phyloP scores from a whole-genome alignment of 2,329 filamentous ascomycete genomes.

The Trichoderma cornu-damae region DNA sequence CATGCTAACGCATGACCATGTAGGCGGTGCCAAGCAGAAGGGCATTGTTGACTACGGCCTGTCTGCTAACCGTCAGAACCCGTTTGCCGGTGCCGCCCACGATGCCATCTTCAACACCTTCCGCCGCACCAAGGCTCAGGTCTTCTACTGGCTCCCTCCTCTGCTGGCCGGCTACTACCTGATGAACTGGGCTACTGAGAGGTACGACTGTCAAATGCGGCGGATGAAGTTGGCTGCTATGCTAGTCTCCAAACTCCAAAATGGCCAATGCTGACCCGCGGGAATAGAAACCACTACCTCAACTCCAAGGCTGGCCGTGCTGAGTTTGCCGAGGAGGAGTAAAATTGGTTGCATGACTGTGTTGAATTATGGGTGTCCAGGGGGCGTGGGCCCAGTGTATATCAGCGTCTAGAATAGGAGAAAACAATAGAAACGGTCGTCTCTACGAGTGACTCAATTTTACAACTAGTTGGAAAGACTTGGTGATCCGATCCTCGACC shows the following conservation, averaged over 20 bases:
- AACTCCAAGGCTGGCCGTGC: constrained; percentile 72
- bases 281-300: constrained; percentile 67
- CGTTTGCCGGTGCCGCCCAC: constrained; percentile 70
- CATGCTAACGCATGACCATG: constrained; percentile 5
- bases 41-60: constrained; percentile 68
- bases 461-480: not conserved
- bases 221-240: not conserved
- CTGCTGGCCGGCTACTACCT: constrained; percentile 71
- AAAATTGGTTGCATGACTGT: constrained; percentile 27
- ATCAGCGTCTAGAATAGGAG: constrained; percentile 38
- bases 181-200: constrained; percentile 87
- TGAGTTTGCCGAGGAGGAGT: constrained; percentile 46
- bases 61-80: constrained; percentile 82
- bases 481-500: not conserved
- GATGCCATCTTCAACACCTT: constrained; percentile 94
- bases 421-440: constrained; percentile 35
- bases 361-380: constrained; percentile 31
- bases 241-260: too few species aligned
- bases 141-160: constrained; percentile 82
- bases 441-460: constrained; percentile 8
- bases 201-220: constrained; percentile 52
- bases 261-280: not conserved
- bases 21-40: constrained; percentile 57
- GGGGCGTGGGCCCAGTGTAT: constrained; percentile 36
- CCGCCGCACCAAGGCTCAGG: constrained; percentile 78